Conservation (phyloP, 257 asterid genomes). For the Osmanthus fragrans region DNA sequence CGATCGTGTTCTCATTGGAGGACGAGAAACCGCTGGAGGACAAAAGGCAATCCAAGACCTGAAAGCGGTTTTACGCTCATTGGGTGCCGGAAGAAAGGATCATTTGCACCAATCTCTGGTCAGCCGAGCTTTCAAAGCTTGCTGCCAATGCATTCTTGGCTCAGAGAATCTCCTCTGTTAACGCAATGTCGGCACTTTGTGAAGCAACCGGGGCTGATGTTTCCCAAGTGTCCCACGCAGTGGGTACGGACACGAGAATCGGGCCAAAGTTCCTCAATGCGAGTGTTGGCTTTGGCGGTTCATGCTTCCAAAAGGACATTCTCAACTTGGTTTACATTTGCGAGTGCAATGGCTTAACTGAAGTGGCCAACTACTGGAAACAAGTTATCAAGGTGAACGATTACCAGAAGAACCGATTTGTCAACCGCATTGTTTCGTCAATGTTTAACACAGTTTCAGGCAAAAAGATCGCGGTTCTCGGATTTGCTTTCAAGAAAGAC, state of each 20-base stretch:
- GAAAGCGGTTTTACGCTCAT: slow-evolving; percentile 49
- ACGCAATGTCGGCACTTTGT: slow-evolving; percentile 47
- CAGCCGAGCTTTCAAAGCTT: slow-evolving; percentile 67
- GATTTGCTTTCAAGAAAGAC: slow-evolving; percentile 60
- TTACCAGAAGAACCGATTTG: slow-evolving; percentile 50
- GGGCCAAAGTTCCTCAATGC: slow-evolving; percentile 56
- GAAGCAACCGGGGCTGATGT: slow-evolving; percentile 56
- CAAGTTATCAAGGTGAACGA: slow-evolving; percentile 56
- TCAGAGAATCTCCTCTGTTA: slow-evolving; percentile 61
- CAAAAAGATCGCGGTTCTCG: slow-evolving; percentile 47
- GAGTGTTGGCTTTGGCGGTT: slow-evolving; percentile 61
- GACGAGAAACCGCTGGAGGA: slow-evolving; percentile 54
- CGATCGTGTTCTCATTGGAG: slow-evolving; percentile 64
- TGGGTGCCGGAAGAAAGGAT: slow-evolving; percentile 65
- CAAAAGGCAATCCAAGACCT: slow-evolving; percentile 46
- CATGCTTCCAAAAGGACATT: slow-evolving; percentile 60
- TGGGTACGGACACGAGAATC: slow-evolving; percentile 51
- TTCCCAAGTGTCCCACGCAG: slow-evolving; percentile 39
- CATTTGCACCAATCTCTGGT: slow-evolving; percentile 59
- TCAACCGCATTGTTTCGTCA: slow-evolving; percentile 44
- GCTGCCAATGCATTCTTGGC: slow-evolving; percentile 77
- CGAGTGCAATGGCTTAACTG: slow-evolving; percentile 53
- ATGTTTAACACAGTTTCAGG: slow-evolving; percentile 58
- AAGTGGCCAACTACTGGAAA: slow-evolving; percentile 55
- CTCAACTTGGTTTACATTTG: slow-evolving; percentile 51